Conservation (phyloP, 805 yeast genomes). For the Sugiyamaella valdiviana region DNA sequence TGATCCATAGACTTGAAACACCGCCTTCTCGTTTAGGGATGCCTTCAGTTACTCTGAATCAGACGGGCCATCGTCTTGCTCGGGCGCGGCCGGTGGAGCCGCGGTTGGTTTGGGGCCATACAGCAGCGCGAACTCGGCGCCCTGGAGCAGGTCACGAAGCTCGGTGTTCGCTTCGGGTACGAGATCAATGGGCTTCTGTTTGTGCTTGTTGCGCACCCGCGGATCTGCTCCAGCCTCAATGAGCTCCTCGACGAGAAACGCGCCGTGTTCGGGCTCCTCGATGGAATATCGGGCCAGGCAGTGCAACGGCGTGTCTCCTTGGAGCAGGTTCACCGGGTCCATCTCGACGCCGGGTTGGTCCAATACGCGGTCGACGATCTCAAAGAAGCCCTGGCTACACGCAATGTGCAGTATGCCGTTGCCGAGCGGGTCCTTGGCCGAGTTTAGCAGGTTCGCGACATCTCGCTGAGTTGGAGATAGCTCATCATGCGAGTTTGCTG, state of each 20-base stretch:
- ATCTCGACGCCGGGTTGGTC: conserved; percentile 89
- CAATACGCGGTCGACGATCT: conserved; percentile 69
- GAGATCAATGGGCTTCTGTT: conserved; percentile 71
- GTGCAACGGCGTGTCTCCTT: conserved; percentile 88
- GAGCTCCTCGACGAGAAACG: conserved; percentile 68
- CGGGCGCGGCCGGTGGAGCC: conserved; percentile 10
- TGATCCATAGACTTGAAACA: no score
- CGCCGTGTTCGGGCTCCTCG: conserved; percentile 81
- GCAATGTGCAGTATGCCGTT: conserved; percentile 79
- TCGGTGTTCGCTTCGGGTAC: conserved; percentile 49
- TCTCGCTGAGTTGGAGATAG: conserved; percentile 22
- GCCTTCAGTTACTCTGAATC: not conserved
- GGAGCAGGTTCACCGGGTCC: conserved; percentile 65
- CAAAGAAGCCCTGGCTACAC: conserved; percentile 76
- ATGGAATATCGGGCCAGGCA: conserved; percentile 69
- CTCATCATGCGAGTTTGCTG: conserved; percentile 25
- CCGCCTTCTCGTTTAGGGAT: no score
- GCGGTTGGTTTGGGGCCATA: conserved; percentile 23
- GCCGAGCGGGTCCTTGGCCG: conserved; percentile 67
- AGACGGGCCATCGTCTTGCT: conserved; percentile 18
- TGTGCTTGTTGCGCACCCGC: conserved; percentile 46
- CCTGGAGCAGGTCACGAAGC: conserved; percentile 58
- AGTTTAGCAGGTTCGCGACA: conserved; percentile 53
- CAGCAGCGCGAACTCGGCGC: conserved; percentile 68
- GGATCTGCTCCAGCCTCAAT: conserved; percentile 92